phyloP scores from a whole-genome alignment of 73 alveolate species.

The Paramecium bursaria region DNA sequence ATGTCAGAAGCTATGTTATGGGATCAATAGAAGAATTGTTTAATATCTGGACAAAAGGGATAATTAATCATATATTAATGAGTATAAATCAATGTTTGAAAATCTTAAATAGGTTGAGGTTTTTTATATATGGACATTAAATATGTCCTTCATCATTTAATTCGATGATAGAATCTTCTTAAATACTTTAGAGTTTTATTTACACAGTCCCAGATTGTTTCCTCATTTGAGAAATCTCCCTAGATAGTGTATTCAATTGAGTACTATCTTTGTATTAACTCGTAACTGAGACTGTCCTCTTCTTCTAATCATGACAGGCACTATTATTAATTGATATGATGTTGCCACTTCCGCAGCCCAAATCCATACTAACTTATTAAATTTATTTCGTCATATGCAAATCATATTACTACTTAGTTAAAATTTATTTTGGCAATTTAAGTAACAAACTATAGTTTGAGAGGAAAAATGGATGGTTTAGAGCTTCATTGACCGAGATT shows the following conservation, averaged over 20 bases:
- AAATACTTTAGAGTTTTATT: too few species aligned
- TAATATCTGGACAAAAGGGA: constrained; percentile 15
- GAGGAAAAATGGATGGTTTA: constrained; percentile 22
- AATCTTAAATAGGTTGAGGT: too few species aligned
- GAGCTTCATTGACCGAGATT: constrained; percentile 22
- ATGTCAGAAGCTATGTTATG: constrained; percentile 27
- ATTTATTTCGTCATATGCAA: constrained; percentile 26
- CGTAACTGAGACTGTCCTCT: too few species aligned
- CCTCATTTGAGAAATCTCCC: too few species aligned
- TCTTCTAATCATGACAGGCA: too few species aligned
- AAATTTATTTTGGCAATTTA: constrained; percentile 9
- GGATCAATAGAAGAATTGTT: not conserved
- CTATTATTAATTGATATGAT: too few species aligned
- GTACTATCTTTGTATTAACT: too few species aligned
- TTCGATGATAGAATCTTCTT: too few species aligned
- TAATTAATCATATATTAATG: not conserved
- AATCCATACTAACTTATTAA: constrained; percentile 19
- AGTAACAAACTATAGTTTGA: not conserved
- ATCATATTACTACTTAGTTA: constrained; percentile 30
- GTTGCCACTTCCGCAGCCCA: constrained; percentile 23
- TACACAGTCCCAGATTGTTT: too few species aligned
- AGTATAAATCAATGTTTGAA: not conserved
- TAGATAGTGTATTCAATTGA: too few species aligned
- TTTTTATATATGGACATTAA: too few species aligned
- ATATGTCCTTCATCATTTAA: too few species aligned